Base-by-base conservation (phyloP, 2,329 filamentous ascomycete genomes). In the Fusarium sp. region DNA sequence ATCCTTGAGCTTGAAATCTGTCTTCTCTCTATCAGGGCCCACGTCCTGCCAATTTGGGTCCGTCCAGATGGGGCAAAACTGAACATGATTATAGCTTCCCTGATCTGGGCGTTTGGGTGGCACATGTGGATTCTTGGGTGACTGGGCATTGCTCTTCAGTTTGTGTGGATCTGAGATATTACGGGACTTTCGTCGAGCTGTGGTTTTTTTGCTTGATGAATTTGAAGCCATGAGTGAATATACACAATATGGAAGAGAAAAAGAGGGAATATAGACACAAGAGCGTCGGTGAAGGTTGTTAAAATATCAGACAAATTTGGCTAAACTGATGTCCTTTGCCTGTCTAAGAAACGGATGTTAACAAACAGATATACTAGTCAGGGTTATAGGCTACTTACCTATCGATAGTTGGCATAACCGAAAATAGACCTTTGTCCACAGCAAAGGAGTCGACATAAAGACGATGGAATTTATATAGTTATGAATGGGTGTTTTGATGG, bases 21-120 rank as follows among this genome's bases (percentile, higher is more conserved):
- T 36, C 14, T 35, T 17, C 4, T 56, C 39, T 6, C 65, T 52
- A 10, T 45, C 15, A 4, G 50, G 36, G 4, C 54, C 49, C 4
- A 67, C 49, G 21, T 72, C 70, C 13, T 70, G 32, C 68, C 72
- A 73, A 9, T 56, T 15, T 13, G 70, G 70, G 3, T 71, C 65
- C 6, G 67, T 73, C 70, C 71, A 73, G 6, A 37, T 47, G 3
- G 71, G 72, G 2, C 71, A 48, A 35, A 67, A 71, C 19, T 29
- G 46, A 11, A 63, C 36, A 21, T 32, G 37, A 9, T 51, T 11
- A 35, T 53, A 65, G 14, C 37, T 52, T 9, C 53, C 55, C 13
- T 53, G 45, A 4, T 9, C 14, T 14, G 49, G 11, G 11, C 15
- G 14, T 35, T 61, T 61, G 23, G 37, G 14, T 14, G 57, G 57